Conservation (phyloP, 805 yeast genomes). For the Clavispora vitiphila region DNA sequence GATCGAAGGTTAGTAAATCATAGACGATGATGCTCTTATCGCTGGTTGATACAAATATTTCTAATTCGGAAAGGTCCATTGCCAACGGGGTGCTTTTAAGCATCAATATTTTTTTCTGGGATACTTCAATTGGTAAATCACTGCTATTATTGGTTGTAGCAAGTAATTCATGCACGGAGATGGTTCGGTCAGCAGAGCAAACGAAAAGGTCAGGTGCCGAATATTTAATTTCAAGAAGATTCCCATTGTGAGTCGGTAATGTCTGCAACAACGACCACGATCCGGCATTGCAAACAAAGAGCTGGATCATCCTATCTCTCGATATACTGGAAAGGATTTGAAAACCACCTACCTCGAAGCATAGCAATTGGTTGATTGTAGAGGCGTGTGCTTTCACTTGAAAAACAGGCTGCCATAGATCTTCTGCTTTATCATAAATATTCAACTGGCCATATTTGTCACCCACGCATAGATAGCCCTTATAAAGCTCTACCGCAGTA, state of each 20-base stretch:
- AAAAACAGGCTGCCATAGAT: constrained; percentile 14
- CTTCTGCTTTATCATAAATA: constrained; percentile 20
- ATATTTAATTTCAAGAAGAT: constrained; percentile 36
- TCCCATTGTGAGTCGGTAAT: constrained; percentile 53
- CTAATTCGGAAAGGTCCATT: constrained; percentile 31
- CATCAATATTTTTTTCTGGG: constrained; percentile 44
- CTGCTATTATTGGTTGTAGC: constrained; percentile 12
- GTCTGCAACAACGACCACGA: constrained; percentile 57
- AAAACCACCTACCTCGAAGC: constrained; percentile 23
- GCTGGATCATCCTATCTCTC: constrained; percentile 60
- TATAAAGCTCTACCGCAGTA: constrained; percentile 35
- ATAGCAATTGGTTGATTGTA: constrained; percentile 41
- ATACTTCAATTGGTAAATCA: constrained; percentile 8
- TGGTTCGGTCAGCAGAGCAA: constrained; percentile 58
- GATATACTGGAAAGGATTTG: constrained; percentile 44
- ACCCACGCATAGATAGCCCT: constrained; percentile 34
- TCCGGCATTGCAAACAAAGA: constrained; percentile 28
- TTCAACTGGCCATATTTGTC: constrained; percentile 45
- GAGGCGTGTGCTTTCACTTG: constrained; percentile 48
- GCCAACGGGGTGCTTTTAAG: constrained; percentile 48
- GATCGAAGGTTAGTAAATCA: constrained; percentile 29
- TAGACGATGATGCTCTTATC: constrained; percentile 46
- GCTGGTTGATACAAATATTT: constrained; percentile 46
- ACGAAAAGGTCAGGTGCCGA: constrained; percentile 36
- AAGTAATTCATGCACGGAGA: constrained; percentile 46